Percentiles rank a stretch among this genome's conserved stretches.
phyloP scores from a whole-genome alignment of 2,329 filamentous ascomycete genomes.

The Dactylellina haptotyla region DNA sequence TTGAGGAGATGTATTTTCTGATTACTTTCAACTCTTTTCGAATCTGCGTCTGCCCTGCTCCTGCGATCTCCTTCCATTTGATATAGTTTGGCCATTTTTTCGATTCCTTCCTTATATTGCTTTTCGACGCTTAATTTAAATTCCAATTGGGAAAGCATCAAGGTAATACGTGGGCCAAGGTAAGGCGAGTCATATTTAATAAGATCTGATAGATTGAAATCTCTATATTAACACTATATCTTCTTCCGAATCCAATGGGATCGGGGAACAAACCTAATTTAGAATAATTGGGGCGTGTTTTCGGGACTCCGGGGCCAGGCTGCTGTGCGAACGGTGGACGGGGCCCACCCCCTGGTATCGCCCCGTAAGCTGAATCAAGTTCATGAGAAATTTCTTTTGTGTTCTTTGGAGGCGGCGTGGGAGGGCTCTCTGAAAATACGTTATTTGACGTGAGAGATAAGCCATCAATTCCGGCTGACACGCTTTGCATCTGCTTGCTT shows the following conservation, averaged over 20 bases:
- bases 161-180: slow-evolving; percentile 94
- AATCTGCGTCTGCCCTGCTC: slow-evolving; percentile 91
- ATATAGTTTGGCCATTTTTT: slow-evolving; percentile 99
- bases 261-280: slow-evolving; percentile 80
- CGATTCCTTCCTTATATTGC: slow-evolving; percentile 97
- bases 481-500: slow-evolving; percentile 70
- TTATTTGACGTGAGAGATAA: slow-evolving; percentile 14
- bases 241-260: background rate
- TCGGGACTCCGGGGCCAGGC: slow-evolving; percentile 74
- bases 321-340: slow-evolving; percentile 74
- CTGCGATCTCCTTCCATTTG: slow-evolving; percentile 97
- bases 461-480: slow-evolving; percentile 72
- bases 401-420: slow-evolving; percentile 58
- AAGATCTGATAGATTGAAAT: slow-evolving; percentile 84
- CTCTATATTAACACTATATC: slow-evolving; percentile 10
- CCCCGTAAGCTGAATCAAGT: slow-evolving; percentile 71
- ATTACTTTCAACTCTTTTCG: slow-evolving; percentile 89
- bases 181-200: slow-evolving; percentile 98
- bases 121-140: slow-evolving; percentile 99
- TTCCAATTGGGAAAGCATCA: slow-evolving; percentile 98
- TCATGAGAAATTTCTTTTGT: slow-evolving; percentile 32
- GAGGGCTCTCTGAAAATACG: slow-evolving; percentile 43
- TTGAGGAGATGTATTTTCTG: slow-evolving; percentile 97
- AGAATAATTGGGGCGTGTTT: slow-evolving; percentile 87
- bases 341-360: slow-evolving; percentile 79